These are phyloP conservation scores for Mayamaea pseudoterrestris DNA, from an alignment of 108 stramenopile genomes.

Conservation along the genomic window DNA sequence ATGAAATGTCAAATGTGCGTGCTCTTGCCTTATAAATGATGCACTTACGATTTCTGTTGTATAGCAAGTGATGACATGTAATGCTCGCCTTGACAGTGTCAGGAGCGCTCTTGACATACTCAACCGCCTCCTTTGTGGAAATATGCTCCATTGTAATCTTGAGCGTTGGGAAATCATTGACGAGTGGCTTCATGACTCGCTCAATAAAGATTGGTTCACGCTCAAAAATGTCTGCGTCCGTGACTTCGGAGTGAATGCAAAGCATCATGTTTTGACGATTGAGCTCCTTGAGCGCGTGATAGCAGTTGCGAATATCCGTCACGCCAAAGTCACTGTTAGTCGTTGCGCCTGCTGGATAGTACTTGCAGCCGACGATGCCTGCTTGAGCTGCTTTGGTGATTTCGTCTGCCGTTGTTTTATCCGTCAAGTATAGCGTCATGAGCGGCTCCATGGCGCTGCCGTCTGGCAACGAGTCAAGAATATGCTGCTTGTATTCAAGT, in stretches of 20 bases:
- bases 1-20: background rate
- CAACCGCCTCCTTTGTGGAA: constrained; percentile 84
- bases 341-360: constrained; percentile 98
- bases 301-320: constrained; percentile 73
- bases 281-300: constrained; percentile 84
- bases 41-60: constrained; percentile 91
- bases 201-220: constrained; percentile 92
- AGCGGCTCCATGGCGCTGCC: constrained; percentile 46
- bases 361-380: constrained; percentile 81
- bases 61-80: constrained; percentile 95
- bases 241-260: constrained; percentile 96
- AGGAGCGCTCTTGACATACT: constrained; percentile 69
- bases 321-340: constrained; percentile 96
- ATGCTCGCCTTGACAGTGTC: constrained; percentile 92
- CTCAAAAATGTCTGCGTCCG: constrained; percentile 93
- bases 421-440: constrained; percentile 97
- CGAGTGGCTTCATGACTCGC: constrained; percentile 83
- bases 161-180: constrained; percentile 67
- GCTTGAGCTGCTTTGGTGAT: constrained; percentile 67
- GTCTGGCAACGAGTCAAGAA: constrained; percentile 32
- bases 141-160: constrained; percentile 98
- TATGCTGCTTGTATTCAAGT: constrained; percentile 78
- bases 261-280: constrained; percentile 64
- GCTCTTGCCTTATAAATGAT: background rate
- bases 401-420: constrained; percentile 90